phyloP scores from a whole-genome alignment of 1,284 basidiomycete genomes.

The Tilletiopsis washingtonensis region DNA sequence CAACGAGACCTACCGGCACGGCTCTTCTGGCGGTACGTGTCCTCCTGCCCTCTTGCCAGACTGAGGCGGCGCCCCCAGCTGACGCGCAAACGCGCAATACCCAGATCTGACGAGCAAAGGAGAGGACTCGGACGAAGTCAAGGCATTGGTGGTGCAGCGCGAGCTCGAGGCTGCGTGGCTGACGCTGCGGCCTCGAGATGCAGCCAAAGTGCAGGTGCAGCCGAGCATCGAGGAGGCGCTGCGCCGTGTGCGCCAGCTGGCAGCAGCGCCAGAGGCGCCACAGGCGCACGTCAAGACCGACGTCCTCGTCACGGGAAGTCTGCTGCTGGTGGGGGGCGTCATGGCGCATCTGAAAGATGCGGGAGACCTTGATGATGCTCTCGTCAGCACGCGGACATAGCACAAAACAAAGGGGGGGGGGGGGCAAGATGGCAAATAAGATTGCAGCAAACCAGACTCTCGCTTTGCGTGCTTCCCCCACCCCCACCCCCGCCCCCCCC shows the following conservation, averaged over 20 bases:
- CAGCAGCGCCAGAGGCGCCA: constrained; percentile 26
- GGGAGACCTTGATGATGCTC: constrained; percentile 29
- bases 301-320: constrained; percentile 79
- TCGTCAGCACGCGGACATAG: too few relatives aligned
- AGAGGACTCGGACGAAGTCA: constrained; percentile 27
- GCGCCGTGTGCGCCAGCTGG: constrained; percentile 10
- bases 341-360: constrained; percentile 54
- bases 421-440: too few relatives aligned
- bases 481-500: too few relatives aligned
- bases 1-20: constrained; percentile 85
- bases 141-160: constrained; percentile 31
- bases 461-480: too few relatives aligned
- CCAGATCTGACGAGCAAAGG: constrained; percentile 29
- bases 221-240: constrained; percentile 79
- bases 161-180: constrained; percentile 34
- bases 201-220: constrained; percentile 57
- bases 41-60: constrained; percentile 75
- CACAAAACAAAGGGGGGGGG: too few relatives aligned
- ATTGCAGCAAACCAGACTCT: too few relatives aligned
- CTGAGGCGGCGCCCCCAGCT: constrained; percentile 58
- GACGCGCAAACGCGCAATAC: background rate
- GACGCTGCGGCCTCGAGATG: constrained; percentile 9
- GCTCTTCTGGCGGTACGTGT: constrained; percentile 48
- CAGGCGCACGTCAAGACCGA: constrained; percentile 51
- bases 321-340: constrained; percentile 89